These are phyloP conservation scores for Xylaria grammica DNA, from an alignment of 495 filamentous ascomycete species.

Conservation along the genomic window DNA sequence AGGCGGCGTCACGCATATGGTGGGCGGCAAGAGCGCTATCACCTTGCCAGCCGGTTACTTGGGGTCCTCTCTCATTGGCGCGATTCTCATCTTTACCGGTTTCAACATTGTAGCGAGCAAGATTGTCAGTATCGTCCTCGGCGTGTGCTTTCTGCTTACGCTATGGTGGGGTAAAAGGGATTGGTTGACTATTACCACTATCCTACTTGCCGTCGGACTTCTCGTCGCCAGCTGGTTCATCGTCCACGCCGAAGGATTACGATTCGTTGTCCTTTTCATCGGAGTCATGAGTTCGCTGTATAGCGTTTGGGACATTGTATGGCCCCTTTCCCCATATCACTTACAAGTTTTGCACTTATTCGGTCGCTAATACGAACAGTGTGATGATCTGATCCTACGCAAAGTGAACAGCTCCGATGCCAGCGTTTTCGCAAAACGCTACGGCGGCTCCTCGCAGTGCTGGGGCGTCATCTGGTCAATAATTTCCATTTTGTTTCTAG, in stretches of 20 bases:
- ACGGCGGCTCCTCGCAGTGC: constrained; percentile 80
- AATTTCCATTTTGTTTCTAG: constrained; percentile 72
- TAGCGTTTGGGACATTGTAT: constrained; percentile 83
- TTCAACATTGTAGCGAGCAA: constrained; percentile 83
- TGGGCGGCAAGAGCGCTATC: constrained; percentile 73
- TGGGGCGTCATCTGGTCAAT: constrained; percentile 83
- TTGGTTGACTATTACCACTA: constrained; percentile 74
- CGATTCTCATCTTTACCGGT: constrained; percentile 77
- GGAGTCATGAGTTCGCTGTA: constrained; percentile 80
- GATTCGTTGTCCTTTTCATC: constrained; percentile 81
- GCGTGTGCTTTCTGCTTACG: constrained; percentile 74
- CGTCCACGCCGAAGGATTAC: constrained; percentile 70
- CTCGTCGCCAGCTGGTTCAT: constrained; percentile 83
- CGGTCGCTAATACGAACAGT: constrained; percentile 44
- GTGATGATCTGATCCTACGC: constrained; percentile 80
- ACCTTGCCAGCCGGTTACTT: constrained; percentile 81
- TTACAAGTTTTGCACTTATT: background rate
- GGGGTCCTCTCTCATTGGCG: constrained; percentile 75
- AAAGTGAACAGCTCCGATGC: constrained; percentile 83
- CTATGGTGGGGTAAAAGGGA: constrained; percentile 81
- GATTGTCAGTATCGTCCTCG: constrained; percentile 72
- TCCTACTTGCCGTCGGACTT: constrained; percentile 71
- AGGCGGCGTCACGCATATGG: constrained; percentile 75
- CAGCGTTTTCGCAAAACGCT: constrained; percentile 77
- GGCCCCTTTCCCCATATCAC: constrained; percentile 30